Evolutionary conservation across 1,284 basidiomycete genomes (phyloP).

Genomic region (Microbotryum silenes-acaulis): DNA sequence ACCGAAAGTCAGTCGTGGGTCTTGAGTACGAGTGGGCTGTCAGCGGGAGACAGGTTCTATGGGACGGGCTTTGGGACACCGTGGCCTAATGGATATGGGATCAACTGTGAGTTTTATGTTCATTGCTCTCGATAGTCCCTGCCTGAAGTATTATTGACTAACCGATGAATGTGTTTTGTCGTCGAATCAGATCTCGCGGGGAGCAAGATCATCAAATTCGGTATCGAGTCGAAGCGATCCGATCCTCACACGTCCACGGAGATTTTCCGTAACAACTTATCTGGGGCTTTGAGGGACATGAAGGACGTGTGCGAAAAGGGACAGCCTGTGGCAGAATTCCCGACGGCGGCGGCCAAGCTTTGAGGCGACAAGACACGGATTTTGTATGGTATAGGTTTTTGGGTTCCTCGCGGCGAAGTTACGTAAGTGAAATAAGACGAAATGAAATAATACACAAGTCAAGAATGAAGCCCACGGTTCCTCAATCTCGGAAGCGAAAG

Average conservation of each 20-base stretch:
- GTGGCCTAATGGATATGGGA: slow-evolving; percentile 79
- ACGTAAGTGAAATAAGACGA: not conserved
- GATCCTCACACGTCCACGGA: slow-evolving; percentile 63
- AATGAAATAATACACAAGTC: too few species aligned
- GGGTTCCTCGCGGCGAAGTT: not conserved
- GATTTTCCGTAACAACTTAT: slow-evolving; percentile 58
- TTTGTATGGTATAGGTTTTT: not conserved
- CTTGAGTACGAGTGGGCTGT: slow-evolving; percentile 83
- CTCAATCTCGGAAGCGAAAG: too few species aligned
- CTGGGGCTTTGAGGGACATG: slow-evolving; percentile 68
- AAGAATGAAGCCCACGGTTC: too few species aligned
- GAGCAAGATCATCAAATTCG: slow-evolving; percentile 77
- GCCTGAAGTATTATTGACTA: too few species aligned
- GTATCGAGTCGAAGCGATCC: slow-evolving; percentile 82
- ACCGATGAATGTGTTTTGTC: too few species aligned
- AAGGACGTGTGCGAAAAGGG: slow-evolving; percentile 49
- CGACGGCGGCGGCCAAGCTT: slow-evolving; percentile 8
- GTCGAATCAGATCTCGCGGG: slow-evolving; percentile 64
- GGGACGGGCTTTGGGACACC: slow-evolving; percentile 84
- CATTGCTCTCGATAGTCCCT: too few species aligned
- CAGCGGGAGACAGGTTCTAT: slow-evolving; percentile 74
- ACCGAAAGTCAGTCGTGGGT: slow-evolving; percentile 75
- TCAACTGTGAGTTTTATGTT: slow-evolving; percentile 62
- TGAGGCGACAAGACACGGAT: not conserved
- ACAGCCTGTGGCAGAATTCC: slow-evolving; percentile 4